phyloP scores from a whole-genome alignment of 2,329 filamentous ascomycete genomes.

The Mycogone perniciosa region DNA sequence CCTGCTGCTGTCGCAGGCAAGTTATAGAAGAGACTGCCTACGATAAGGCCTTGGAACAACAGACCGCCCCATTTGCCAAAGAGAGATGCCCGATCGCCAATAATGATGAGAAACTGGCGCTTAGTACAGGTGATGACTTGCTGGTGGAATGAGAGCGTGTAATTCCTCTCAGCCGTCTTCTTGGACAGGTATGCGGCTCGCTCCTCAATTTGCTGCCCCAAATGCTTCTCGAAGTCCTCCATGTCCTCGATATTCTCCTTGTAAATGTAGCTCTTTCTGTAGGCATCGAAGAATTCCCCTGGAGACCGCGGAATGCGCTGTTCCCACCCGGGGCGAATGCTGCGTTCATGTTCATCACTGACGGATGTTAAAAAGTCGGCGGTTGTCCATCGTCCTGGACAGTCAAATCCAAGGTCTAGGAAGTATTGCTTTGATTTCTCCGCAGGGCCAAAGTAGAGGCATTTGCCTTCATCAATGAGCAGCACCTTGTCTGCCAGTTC shows the following conservation, averaged over 20 bases:
- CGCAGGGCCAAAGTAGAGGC: conserved; percentile 63
- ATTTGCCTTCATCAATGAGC: conserved; percentile 65
- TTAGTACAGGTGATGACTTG: conserved; percentile 66
- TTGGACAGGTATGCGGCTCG: conserved; percentile 57
- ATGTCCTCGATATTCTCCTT: conserved; percentile 56
- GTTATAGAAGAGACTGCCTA: conserved; percentile 74
- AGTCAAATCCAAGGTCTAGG: conserved; percentile 63
- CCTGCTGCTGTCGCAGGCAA: conserved; percentile 52
- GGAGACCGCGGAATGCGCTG: conserved; percentile 61
- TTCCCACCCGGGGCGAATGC: conserved; percentile 60
- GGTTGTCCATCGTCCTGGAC: conserved; percentile 64
- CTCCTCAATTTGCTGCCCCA: conserved; percentile 39
- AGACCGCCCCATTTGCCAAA: conserved; percentile 78
- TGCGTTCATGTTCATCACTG: conserved; percentile 65
- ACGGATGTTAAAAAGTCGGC: conserved; percentile 74
- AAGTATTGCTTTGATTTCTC: conserved; percentile 63
- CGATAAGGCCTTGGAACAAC: conserved; percentile 65
- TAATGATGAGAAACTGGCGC: conserved; percentile 73
- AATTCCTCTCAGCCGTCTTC: conserved; percentile 61
- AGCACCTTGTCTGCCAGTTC: conserved; percentile 69
- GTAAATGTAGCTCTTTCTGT: conserved; percentile 57
- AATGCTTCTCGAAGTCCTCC: conserved; percentile 56
- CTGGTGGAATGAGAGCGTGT: conserved; percentile 67
- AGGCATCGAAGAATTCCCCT: conserved; percentile 59
- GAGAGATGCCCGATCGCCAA: conserved; percentile 67